Conservation (phyloP, 441 rosid species). For the Aquilaria agallochum region DNA sequence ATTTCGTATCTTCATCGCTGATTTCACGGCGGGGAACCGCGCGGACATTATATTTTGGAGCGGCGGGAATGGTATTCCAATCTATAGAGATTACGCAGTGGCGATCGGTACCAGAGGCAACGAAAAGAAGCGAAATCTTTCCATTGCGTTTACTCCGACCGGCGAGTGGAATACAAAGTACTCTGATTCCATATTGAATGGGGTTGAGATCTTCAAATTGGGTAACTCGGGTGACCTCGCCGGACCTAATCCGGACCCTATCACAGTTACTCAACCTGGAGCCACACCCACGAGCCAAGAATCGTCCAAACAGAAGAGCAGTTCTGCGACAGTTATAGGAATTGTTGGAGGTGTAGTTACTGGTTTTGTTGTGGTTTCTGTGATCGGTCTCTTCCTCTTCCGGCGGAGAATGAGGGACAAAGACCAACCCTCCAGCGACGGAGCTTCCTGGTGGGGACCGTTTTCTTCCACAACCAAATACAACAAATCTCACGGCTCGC, state of each 20-base stretch:
- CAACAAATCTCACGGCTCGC: slow-evolving; percentile 10
- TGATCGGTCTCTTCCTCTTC: slow-evolving; percentile 21
- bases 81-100: slow-evolving; percentile 20
- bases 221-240: slow-evolving; percentile 11
- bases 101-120: not conserved
- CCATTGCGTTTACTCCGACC: slow-evolving; percentile 24
- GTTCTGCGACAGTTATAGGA: not conserved
- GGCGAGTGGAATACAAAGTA: accelerated
- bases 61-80: slow-evolving; percentile 24
- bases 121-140: slow-evolving; percentile 11
- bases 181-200: slow-evolving; percentile 39
- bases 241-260: slow-evolving; percentile 29
- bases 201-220: slow-evolving; percentile 47
- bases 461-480: slow-evolving; percentile 11
- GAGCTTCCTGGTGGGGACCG: not conserved
- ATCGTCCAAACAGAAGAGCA: not conserved
- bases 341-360: slow-evolving; percentile 21
- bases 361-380: not conserved
- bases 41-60: slow-evolving; percentile 28
- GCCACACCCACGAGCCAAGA: not conserved
- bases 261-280: not conserved
- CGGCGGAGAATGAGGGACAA: slow-evolving; percentile 15
- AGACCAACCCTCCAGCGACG: slow-evolving; percentile 3
- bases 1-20: slow-evolving; percentile 20
- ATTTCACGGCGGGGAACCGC: not conserved